These are phyloP conservation scores for Globisporangium radiosum DNA, from an alignment of 352 stramenopile species.

Conservation along the genomic window DNA sequence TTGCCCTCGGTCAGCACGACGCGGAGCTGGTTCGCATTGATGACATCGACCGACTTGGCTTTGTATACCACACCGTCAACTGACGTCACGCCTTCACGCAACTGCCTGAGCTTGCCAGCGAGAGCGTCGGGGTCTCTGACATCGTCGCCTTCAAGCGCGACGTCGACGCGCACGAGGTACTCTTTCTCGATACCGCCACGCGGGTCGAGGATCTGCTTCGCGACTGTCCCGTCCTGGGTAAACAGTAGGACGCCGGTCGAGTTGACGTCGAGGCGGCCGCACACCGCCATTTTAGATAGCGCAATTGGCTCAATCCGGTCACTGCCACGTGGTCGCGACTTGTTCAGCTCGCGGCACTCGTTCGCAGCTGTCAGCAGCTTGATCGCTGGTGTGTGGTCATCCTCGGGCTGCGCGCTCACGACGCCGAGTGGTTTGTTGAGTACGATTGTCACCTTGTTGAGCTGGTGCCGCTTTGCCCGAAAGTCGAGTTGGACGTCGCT, in stretches of 20 bases:
- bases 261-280: constrained; percentile 76
- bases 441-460: constrained; percentile 73
- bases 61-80: constrained; percentile 58
- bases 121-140: constrained; percentile 23
- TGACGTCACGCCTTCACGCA: constrained; percentile 51
- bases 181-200: constrained; percentile 74
- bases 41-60: constrained; percentile 69
- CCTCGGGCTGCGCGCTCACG: constrained; percentile 75
- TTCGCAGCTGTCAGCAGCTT: constrained; percentile 75
- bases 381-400: constrained; percentile 55
- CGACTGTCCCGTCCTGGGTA: constrained; percentile 72
- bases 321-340: constrained; percentile 24
- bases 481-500: constrained; percentile 55
- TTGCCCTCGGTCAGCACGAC: constrained; percentile 93
- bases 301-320: constrained; percentile 33
- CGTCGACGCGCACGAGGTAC: constrained; percentile 74
- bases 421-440: constrained; percentile 82
- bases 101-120: constrained; percentile 50
- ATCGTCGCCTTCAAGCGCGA: constrained; percentile 42
- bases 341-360: constrained; percentile 61
- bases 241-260: constrained; percentile 79
- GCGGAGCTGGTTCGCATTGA: constrained; percentile 77
- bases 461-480: constrained; percentile 60
- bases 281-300: constrained; percentile 78
- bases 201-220: constrained; percentile 75